These are phyloP conservation scores for Fusarium ramigenum DNA, from an alignment of 2,329 filamentous ascomycete species.

Conservation along the genomic window DNA sequence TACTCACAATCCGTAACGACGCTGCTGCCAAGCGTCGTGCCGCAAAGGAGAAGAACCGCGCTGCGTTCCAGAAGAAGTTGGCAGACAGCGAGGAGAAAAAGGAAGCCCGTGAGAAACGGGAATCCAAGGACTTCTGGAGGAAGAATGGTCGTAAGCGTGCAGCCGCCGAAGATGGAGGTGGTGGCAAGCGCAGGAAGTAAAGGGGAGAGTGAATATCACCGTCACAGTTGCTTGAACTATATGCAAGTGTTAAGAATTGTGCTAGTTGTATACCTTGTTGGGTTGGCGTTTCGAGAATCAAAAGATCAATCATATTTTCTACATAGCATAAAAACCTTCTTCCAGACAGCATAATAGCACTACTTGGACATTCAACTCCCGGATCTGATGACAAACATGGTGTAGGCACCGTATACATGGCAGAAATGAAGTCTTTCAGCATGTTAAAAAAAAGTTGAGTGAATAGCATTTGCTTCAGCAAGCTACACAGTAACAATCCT, in stretches of 20 bases:
- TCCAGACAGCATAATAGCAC: neutral
- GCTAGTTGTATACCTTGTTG: conserved; percentile 36
- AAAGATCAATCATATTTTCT: conserved; percentile 18
- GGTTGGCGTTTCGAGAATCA: conserved; percentile 39
- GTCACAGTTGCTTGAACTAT: neutral
- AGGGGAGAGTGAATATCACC: neutral
- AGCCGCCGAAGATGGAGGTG: conserved; percentile 53
- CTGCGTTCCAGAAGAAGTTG: conserved; percentile 83
- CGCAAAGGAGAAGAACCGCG: conserved; percentile 89
- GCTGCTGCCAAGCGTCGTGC: conserved; percentile 82
- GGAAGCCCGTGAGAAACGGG: conserved; percentile 84
- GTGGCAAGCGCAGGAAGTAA: conserved; percentile 49
- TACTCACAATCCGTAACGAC: conserved; percentile 89
- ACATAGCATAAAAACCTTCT: neutral
- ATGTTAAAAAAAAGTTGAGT: conserved; percentile 24
- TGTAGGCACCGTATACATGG: conserved; percentile 6
- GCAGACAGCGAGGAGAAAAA: conserved; percentile 86
- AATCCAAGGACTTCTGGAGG: conserved; percentile 92
- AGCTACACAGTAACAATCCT: conserved; percentile 41
- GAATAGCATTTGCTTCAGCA: conserved; percentile 22
- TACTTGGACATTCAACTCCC: neutral
- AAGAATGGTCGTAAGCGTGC: conserved; percentile 81
- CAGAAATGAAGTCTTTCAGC: conserved; percentile 32
- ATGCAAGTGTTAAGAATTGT: conserved; percentile 17
- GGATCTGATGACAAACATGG: neutral